Conservation (phyloP, 176 grass and related monocot genomes). For the Dactylis glomerata region DNA sequence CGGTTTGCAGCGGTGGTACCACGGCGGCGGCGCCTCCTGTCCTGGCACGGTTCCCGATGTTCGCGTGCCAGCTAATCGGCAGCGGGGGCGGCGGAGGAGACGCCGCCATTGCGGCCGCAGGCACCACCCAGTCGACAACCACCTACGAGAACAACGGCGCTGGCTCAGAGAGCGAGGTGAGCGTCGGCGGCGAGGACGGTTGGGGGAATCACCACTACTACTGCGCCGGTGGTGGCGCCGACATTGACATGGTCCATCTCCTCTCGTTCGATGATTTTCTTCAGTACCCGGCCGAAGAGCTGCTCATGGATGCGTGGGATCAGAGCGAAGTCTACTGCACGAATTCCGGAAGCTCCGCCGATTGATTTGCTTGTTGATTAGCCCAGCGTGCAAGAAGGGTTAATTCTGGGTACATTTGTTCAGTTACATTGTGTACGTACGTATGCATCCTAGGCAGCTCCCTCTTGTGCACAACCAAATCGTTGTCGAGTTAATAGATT, state of each 20-base stretch:
- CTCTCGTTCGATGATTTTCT: conserved; percentile 29
- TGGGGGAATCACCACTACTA: neutral
- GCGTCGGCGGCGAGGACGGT: neutral
- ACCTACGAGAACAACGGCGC: neutral
- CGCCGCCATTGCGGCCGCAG: neutral
- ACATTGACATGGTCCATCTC: conserved; percentile 3
- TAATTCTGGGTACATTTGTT: neutral
- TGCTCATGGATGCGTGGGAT: conserved; percentile 35
- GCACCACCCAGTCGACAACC: neutral
- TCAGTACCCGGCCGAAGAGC: neutral
- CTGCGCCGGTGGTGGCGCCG: neutral
- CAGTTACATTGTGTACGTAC: conserved; percentile 1
- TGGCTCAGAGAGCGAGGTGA: conserved; percentile 28
- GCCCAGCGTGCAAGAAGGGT: neutral
- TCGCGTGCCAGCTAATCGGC: conserved; percentile 38
- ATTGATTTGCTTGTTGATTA: neutral
- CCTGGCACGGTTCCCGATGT: conserved; percentile 23
- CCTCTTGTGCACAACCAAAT: neutral
- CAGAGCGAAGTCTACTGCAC: neutral
- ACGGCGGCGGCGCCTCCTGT: neutral
- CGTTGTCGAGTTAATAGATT: neutral
- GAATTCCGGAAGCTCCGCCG: neutral
- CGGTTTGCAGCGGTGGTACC: neutral
- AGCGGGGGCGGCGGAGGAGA: neutral
- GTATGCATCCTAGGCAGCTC: neutral